Evolutionary conservation across 2,329 filamentous ascomycete genomes (phyloP), one percentile per base, ranked within the genome.

Genomic region (Ophiocordyceps camponoti-floridani): DNA sequence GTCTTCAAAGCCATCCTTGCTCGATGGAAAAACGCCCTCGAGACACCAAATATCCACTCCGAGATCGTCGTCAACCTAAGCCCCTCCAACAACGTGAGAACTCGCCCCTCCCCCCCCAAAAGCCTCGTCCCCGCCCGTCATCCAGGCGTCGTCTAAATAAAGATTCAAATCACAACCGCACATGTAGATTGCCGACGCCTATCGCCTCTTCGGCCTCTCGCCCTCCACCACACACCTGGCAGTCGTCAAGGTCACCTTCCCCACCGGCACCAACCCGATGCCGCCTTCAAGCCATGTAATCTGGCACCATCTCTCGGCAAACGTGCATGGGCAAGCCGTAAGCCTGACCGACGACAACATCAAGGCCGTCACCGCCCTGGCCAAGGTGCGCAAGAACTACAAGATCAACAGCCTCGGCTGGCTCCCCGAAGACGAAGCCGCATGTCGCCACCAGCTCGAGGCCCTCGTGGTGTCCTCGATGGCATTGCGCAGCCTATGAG

Each of bases 131-230:
- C n/a, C n/a, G n/a, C n/a, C n/a, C n/a, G n/a, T n/a, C n/a, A n/a
- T n/a, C n/a, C n/a, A n/a, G n/a, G n/a, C n/a, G n/a, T n/a, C n/a
- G n/a, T n/a, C n/a, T n/a, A n/a, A n/a, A n/a, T n/a, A n/a, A n/a
- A n/a, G n/a, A n/a, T n/a, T n/a, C n/a, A n/a, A n/a, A n/a, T n/a
- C n/a, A n/a, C n/a, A n/a, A n/a, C n/a, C n/a, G n/a, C n/a, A n/a
- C n/a, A n/a, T 18, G 33, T 44, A 93, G 86, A 96, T 98, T 56
- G 76, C 86, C 44, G 88, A 95, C 53, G 81, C 87, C 0, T 96
- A 96, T 62, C 81, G 85, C 30, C 80, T 82, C 45, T 94, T 91
- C 56, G 91, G 91, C 42, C 79, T 96, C 47, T 68, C 74, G 1
- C 75, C 84, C 12, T 65, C 69, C 11, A 91, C 82, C 2, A 79